These are phyloP conservation scores for Cucumis variabilis DNA, from an alignment of 331 rosid genomes.

Conservation along the genomic window DNA sequence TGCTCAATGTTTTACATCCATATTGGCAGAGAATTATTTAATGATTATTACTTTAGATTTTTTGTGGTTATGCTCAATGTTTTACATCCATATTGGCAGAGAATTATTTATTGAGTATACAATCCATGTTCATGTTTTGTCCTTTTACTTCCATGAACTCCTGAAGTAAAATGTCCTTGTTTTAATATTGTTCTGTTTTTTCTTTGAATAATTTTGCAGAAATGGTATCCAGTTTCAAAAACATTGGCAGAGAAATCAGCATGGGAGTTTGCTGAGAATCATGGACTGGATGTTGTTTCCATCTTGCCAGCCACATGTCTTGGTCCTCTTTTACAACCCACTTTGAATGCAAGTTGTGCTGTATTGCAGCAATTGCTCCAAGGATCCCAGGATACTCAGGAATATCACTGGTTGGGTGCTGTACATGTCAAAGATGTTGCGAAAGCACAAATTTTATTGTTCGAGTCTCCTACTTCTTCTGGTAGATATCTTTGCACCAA, in stretches of 20 bases:
- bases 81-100: background rate
- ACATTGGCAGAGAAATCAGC: conserved; percentile 88
- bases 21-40: background rate
- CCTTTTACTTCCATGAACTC: background rate
- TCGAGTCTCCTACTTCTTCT: conserved; percentile 63
- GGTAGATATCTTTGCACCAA: conserved; percentile 90
- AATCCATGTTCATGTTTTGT: background rate
- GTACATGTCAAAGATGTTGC: conserved; percentile 76
- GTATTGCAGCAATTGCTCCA: conserved; percentile 66
- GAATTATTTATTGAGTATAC: background rate
- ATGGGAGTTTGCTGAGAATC: conserved; percentile 59
- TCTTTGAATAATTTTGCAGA: conserved; percentile 33
- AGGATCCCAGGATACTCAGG: conserved; percentile 80
- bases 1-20: background rate
- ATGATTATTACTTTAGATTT: background rate
- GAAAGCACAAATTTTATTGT: conserved; percentile 55
- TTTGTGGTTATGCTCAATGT: too few species aligned
- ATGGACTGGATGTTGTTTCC: conserved; percentile 69
- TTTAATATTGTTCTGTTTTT: background rate
- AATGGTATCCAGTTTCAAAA: conserved; percentile 94
- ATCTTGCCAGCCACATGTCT: conserved; percentile 74
- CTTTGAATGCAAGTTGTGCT: conserved; percentile 81
- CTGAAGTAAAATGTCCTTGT: background rate
- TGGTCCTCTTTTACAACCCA: conserved; percentile 69
- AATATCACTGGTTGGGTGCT: conserved; percentile 86